These are phyloP conservation scores for Desmodesmus armatus DNA, from an alignment of 139 green algal genomes.

Conservation along the genomic window DNA sequence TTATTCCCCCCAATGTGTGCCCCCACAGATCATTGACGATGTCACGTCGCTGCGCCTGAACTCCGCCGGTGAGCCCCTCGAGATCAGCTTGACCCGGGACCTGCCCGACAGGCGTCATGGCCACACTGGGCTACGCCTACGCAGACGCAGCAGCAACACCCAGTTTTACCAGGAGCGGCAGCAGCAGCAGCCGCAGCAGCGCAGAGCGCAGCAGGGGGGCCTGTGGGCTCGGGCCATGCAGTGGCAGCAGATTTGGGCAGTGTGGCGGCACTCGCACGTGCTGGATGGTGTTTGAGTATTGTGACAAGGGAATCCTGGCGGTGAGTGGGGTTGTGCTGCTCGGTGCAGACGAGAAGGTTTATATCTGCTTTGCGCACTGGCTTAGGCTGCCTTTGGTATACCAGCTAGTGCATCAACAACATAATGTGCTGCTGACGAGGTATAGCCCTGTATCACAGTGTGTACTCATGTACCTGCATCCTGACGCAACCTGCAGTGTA, in stretches of 20 bases:
- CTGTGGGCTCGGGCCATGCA: too few relatives aligned
- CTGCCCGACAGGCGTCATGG: constrained; percentile 30
- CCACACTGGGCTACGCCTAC: constrained; percentile 35
- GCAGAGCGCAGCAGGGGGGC: too few relatives aligned
- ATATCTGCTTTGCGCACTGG: too few relatives aligned
- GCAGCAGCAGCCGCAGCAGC: neutral
- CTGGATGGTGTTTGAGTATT: constrained; percentile 50
- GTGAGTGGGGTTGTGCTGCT: neutral
- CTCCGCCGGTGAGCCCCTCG: constrained; percentile 6
- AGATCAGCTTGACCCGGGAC: constrained; percentile 26
- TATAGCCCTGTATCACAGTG: neutral
- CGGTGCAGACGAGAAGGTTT: neutral
- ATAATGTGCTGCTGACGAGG: neutral
- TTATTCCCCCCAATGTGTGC: neutral
- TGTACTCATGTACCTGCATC: neutral
- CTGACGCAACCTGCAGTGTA: too few relatives aligned
- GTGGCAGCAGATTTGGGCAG: too few relatives aligned
- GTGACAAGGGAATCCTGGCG: constrained; percentile 17
- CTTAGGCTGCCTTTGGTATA: too few relatives aligned
- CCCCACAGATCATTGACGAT: constrained; percentile 42
- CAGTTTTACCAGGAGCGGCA: neutral
- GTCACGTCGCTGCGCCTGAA: neutral
- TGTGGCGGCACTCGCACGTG: constrained; percentile 19
- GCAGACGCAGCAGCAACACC: neutral
- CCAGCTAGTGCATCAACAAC: neutral